Evolutionary conservation across 176 grass and related monocot species (phyloP).

Genomic region (Musa itinerans): DNA sequence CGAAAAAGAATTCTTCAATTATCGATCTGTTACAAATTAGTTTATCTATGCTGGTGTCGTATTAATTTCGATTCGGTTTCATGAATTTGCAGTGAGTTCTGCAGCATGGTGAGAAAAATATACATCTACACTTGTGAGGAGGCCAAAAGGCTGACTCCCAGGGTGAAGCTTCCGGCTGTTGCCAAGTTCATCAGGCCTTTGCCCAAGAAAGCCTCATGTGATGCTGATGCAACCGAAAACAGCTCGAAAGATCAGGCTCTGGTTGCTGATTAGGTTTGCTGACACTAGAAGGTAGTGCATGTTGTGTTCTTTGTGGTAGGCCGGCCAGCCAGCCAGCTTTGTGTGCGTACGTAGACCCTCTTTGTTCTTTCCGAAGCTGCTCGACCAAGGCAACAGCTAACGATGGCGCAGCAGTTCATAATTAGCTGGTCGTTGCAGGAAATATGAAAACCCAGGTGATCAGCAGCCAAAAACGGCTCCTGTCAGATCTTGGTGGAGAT

Average conservation of each 20-base stretch:
- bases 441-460: background rate
- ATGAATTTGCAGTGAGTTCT: slow-evolving; percentile 63
- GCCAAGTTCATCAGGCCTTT: slow-evolving; percentile 26
- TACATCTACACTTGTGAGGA: slow-evolving; percentile 73
- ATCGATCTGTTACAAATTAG: background rate
- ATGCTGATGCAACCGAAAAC: slow-evolving; percentile 5
- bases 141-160: slow-evolving; percentile 49
- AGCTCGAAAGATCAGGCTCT: background rate
- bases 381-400: background rate
- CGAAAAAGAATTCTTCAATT: too few species aligned
- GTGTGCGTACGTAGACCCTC: background rate
- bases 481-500: background rate
- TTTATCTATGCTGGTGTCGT: background rate
- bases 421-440: background rate
- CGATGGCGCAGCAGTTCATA: background rate
- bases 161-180: slow-evolving; percentile 27
- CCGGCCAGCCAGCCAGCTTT: background rate
- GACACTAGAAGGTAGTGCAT: background rate
- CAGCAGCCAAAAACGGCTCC: background rate
- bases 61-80: background rate
- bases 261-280: background rate
- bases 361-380: background rate
- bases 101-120: slow-evolving; percentile 63
- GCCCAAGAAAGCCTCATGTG: slow-evolving; percentile 22
- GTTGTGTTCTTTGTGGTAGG: background rate